Evolutionary conservation across 495 filamentous ascomycete species (phyloP).

Genomic region (Tuber brumale): DNA sequence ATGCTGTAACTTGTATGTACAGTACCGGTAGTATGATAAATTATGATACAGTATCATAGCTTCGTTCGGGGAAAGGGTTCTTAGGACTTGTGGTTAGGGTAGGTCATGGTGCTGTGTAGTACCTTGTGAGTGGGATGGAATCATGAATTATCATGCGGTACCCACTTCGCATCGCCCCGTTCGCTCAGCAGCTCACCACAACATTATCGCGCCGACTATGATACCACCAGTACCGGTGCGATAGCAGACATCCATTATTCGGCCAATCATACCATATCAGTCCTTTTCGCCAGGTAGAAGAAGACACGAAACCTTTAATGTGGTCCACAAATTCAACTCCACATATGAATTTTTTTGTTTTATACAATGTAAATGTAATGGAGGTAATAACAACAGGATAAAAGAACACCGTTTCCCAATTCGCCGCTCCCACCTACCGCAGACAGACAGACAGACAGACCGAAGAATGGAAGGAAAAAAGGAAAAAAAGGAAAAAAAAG

Average conservation of each 20-base stretch:
- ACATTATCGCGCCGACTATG: too few relatives aligned
- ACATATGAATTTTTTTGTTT: constrained; percentile 3
- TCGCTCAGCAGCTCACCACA: background rate
- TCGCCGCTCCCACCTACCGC: constrained; percentile 39
- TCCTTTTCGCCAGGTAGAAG: too few relatives aligned
- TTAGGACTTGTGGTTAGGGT: background rate
- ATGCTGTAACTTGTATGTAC: too few relatives aligned
- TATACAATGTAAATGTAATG: background rate
- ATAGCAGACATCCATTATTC: too few relatives aligned
- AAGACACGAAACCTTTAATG: background rate
- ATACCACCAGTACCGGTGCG: too few relatives aligned
- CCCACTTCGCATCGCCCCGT: background rate
- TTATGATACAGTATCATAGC: too few relatives aligned
- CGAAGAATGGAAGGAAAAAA: constrained; percentile 14
- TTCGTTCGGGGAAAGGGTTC: background rate
- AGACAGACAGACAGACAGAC: constrained; percentile 29
- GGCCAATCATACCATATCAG: too few relatives aligned
- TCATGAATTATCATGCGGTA: background rate
- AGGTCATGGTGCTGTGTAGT: background rate
- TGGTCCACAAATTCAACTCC: background rate
- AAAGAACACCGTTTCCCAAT: constrained; percentile 38
- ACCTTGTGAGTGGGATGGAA: background rate
- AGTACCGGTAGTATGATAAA: too few relatives aligned
- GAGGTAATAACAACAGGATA: background rate
- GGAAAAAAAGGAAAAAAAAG: constrained; percentile 21